Base-by-base conservation (phyloP, 768 basidiomycete genomes). In the Cantharellus cinnabarinus region DNA sequence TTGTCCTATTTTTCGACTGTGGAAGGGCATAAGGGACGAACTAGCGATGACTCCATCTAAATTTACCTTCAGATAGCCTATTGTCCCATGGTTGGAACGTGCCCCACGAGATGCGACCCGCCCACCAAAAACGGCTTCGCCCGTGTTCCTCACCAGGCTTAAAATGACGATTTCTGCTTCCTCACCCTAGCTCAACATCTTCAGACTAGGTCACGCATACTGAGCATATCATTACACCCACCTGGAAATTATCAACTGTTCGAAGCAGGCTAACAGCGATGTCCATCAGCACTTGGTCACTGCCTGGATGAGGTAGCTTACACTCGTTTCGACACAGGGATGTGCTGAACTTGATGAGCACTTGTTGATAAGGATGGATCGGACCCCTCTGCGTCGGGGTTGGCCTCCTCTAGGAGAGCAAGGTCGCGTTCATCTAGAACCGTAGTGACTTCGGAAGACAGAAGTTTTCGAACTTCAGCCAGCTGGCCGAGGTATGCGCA, bases 161-260 rank as follows among this genome's bases (percentile, higher is more conserved):
- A 88, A 71, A 37, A 88, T 83, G 40, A 87, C 77, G 57, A 87
- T 76, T 72, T 82, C 65, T 2, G 66, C 68, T 57, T 69, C 68
- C 50, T 69, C 68, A 7, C 63, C 56, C 52, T 54, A 60, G 4
- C 39, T 5, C 10, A 15, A 14, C 14, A 14, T 64, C 52, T 41
- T 15, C 29, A 57, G 59, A 3, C 34, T 42, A 44, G 29, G 2
- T 3, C 5, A n/a, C 14, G n/a, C 52, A 65, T 15, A 63, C 77
- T 79, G 65, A 74, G 77, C 1, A 77, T 80, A 70, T 85, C 83
- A 60, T 82, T 79, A 2, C 84, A 85, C 35, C 38, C 7, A 54
- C 52, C 68, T 88, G 86, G 65, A 79, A 88, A 56, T 81, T 85
- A 62, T 89, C 85, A 1, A 88, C 77, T 0, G 85, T 87, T 3